Evolutionary conservation across 2,329 filamentous ascomycete genomes (phyloP).

Genomic region (Bipolaris sorokiniana): DNA sequence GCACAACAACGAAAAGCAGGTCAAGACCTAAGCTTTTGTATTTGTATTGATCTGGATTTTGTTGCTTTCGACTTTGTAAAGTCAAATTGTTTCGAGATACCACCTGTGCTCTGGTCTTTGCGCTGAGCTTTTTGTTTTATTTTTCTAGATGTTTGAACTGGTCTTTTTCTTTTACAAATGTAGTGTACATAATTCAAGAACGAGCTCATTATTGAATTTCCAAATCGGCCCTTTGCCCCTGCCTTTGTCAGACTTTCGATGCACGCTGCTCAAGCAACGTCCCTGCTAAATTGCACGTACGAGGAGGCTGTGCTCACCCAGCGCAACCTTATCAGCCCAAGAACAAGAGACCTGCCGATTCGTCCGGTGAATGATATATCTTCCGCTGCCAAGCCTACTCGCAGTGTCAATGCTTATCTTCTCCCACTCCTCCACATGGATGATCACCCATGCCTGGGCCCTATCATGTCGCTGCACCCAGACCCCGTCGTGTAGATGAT

Average conservation of each 20-base stretch:
- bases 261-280: too few relatives aligned
- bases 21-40: constrained; percentile 14
- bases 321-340: constrained; percentile 26
- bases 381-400: constrained; percentile 20
- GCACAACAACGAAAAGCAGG: constrained; percentile 49
- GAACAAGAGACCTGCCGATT: constrained; percentile 7
- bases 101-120: constrained; percentile 35
- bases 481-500: constrained; percentile 3
- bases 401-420: constrained; percentile 22
- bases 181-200: constrained; percentile 25
- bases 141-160: constrained; percentile 11
- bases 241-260: not conserved
- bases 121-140: constrained; percentile 20
- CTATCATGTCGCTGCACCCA: constrained; percentile 3
- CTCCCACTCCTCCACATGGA: constrained; percentile 2
- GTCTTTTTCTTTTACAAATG: constrained; percentile 12
- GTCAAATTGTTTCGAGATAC: constrained; percentile 42
- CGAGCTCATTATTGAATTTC: constrained; percentile 6
- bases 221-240: not conserved
- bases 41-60: constrained; percentile 18
- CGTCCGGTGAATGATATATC: not conserved
- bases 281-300: not conserved
- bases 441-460: constrained; percentile 1
- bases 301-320: not conserved
- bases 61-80: constrained; percentile 18